phyloP scores from a whole-genome alignment of 1,284 basidiomycete genomes.

The Ustilago nuda region DNA sequence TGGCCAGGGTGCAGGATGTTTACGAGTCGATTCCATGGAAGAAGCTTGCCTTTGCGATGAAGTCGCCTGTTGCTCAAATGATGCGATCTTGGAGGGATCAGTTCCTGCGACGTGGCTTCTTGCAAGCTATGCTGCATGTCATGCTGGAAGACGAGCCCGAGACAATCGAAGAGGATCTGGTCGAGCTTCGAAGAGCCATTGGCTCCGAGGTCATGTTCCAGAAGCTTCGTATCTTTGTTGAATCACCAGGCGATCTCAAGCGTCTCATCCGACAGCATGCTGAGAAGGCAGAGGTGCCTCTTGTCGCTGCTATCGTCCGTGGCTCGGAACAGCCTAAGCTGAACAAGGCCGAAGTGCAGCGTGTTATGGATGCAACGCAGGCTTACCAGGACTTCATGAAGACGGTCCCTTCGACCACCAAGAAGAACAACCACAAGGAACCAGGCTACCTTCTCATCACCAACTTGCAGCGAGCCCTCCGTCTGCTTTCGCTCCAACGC shows the following conservation, averaged over 20 bases:
- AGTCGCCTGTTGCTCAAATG: conserved; percentile 58
- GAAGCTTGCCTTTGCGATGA: conserved; percentile 61
- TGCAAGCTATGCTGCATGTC: conserved; percentile 59
- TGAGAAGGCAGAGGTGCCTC: conserved; percentile 58
- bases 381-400: conserved; percentile 59
- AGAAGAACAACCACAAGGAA: conserved; percentile 59
- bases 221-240: conserved; percentile 63
- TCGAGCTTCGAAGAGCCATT: conserved; percentile 53
- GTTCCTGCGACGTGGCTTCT: conserved; percentile 56
- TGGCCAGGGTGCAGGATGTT: conserved; percentile 56
- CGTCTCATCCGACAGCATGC: conserved; percentile 65
- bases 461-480: conserved; percentile 60
- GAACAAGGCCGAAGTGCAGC: conserved; percentile 62
- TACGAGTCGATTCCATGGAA: conserved; percentile 64
- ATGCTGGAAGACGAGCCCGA: conserved; percentile 63
- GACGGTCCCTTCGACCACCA: conserved; percentile 49
- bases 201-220: conserved; percentile 61
- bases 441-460: conserved; percentile 58
- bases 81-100: conserved; percentile 59
- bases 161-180: conserved; percentile 60
- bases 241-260: conserved; percentile 63
- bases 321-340: conserved; percentile 65
- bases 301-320: conserved; percentile 66
- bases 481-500: conserved; percentile 61
- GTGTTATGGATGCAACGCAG: conserved; percentile 61